Percentiles rank a stretch among this genome's conserved stretches.
phyloP scores from a whole-genome alignment of 306 rosid genomes.

The Medicago lupulina region DNA sequence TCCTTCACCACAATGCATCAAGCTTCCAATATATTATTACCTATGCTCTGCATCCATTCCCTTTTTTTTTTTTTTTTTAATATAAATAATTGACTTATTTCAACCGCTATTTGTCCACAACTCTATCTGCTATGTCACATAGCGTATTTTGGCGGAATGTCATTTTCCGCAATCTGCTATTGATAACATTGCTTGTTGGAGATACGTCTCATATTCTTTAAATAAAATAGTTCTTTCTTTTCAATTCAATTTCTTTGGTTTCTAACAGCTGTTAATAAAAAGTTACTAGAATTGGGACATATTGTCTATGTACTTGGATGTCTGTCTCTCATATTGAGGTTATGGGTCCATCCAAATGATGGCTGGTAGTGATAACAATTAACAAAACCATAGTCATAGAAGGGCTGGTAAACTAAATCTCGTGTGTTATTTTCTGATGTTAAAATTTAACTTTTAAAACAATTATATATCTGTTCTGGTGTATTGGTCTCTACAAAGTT shows the following conservation, averaged over 20 bases:
- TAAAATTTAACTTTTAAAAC: constrained; percentile 20
- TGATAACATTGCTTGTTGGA: neutral
- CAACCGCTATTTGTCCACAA: neutral
- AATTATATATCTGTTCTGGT: constrained; percentile 5
- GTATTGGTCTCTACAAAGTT: constrained; percentile 7
- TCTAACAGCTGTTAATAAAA: neutral
- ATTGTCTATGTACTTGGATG: neutral
- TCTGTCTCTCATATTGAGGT: constrained; percentile 2
- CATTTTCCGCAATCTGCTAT: neutral
- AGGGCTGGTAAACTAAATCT: constrained; percentile 1
- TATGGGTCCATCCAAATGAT: constrained; percentile 19
- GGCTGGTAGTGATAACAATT: neutral
- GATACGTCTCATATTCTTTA: too few species aligned
- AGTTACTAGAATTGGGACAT: neutral
- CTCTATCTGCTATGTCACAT: neutral
- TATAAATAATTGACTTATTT: too few species aligned
- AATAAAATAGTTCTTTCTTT: neutral
- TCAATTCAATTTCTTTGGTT: neutral
- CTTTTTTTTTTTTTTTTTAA: too few species aligned
- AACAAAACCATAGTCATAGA: neutral
- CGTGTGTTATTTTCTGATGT: constrained; percentile 9
- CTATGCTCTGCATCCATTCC: neutral
- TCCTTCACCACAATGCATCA: neutral
- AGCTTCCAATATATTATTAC: neutral
- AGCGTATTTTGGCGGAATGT: neutral